Base-by-base conservation (phyloP, 1,139 yeast species). In the Meyerozyma sp. region DNA sequence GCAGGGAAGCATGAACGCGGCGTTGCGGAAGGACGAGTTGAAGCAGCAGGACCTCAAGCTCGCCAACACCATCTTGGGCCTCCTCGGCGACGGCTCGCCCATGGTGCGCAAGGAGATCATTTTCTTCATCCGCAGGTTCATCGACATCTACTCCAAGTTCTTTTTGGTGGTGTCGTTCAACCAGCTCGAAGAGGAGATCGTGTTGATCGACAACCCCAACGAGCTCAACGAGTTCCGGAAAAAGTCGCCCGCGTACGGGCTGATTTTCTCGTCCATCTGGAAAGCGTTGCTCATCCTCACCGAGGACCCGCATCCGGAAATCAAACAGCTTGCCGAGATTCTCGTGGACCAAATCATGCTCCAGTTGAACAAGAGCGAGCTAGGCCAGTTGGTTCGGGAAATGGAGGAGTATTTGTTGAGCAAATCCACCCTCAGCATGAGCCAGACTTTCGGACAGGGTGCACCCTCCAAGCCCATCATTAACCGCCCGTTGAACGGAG, bases 261-360 rank as follows among this genome's bases (percentile, higher is more conserved):
- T 95, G 0, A 77, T 89, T n/a, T 89, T 84, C 61, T 79, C 89
- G 46, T 85, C 95, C 1, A 77, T 86, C 14, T 93, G 98, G 97
- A 85, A 89, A 52, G 82, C 94, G 0, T 63, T 93, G 32, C 68
- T 94, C 41, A 81, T 89, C 40, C 66, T 90, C 36, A 78, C 95
- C 1, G 94, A 86, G 52, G 99, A 93, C 62, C 97, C 98, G 0
- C 94, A 85, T 60, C 69, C 78, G 37, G 96, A 90, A 61, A 91
- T 91, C 8, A 82, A 80, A 45, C 78, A 79, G 44, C 71, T 80
- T 49, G 94, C 97, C 0, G 84, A 82, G 46, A 80, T 75, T 21
- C 77, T 89, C 30, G 84, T 91, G 26, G 96, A 91, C 61, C 80
- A 75, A 46, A 82, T 91, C 20, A 70, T 89, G 66, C 63, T 79